phyloP scores from a whole-genome alignment of 2,329 filamentous ascomycete genomes.

The Nannizziopsis barbatae region DNA sequence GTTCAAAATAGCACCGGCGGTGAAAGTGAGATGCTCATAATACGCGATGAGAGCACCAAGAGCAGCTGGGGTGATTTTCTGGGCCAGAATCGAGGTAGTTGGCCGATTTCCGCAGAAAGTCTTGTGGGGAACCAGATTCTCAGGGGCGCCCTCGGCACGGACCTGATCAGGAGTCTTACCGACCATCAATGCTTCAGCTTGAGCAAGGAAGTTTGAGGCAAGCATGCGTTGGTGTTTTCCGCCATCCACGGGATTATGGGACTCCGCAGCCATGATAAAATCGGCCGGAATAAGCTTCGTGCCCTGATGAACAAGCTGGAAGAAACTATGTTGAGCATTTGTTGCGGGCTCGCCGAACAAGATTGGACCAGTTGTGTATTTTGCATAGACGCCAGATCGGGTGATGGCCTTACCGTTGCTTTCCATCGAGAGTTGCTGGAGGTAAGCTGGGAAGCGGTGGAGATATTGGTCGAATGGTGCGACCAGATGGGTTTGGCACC shows the following conservation, averaged over 20 bases:
- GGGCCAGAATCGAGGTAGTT: conserved; percentile 86
- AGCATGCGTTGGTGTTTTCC: conserved; percentile 77
- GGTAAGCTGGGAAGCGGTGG: conserved; percentile 96
- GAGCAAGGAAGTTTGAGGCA: conserved; percentile 42
- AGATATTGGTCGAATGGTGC: conserved; percentile 99
- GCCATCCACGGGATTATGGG: conserved; percentile 86
- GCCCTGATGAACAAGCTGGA: conserved; percentile 97
- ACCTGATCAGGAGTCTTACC: conserved; percentile 40
- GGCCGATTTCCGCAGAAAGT: conserved; percentile 96
- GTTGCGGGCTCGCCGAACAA: conserved; percentile 97
- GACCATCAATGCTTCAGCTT: conserved; percentile 45
- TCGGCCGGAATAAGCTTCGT: conserved; percentile 98
- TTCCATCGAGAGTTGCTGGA: conserved; percentile 99
- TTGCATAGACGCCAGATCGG: conserved; percentile 73
- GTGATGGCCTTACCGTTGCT: conserved; percentile 98
- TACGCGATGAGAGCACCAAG: conserved; percentile 93
- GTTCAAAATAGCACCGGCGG: conserved; percentile 95
- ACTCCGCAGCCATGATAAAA: conserved; percentile 92
- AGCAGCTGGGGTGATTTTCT: conserved; percentile 86
- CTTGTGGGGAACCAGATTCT: conserved; percentile 79
- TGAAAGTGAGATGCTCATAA: conserved; percentile 98
- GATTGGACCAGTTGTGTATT: conserved; percentile 94
- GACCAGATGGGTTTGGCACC: conserved; percentile 92
- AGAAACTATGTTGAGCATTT: conserved; percentile 99
- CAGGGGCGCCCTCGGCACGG: conserved; percentile 38